Evolutionary conservation across 1,284 basidiomycete genomes (phyloP).

Genomic region (Entoloma clypeatum): DNA sequence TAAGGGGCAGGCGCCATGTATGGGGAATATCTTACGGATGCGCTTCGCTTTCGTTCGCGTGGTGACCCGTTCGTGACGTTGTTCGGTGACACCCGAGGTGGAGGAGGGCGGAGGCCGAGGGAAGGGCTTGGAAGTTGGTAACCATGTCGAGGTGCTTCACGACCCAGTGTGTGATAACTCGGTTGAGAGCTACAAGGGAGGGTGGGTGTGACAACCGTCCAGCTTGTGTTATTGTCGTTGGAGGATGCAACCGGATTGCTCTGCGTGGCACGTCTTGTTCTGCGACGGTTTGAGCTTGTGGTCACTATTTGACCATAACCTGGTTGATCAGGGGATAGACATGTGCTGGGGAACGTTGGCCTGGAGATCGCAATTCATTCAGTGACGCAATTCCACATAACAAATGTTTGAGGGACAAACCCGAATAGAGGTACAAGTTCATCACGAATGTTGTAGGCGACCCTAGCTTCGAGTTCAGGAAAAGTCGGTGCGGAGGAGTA

Average conservation of each 20-base stretch:
- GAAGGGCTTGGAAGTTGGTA: constrained; percentile 10
- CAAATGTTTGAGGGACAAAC: too few species aligned
- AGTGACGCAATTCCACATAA: too few species aligned
- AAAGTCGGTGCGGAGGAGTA: constrained; percentile 18
- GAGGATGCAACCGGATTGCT: constrained; percentile 18
- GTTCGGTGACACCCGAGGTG: constrained; percentile 10
- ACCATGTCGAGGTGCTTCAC: too few species aligned
- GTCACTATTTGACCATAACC: constrained; percentile 78
- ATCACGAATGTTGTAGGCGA: constrained; percentile 85
- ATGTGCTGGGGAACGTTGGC: constrained; percentile 72
- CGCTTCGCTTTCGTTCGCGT: too few species aligned
- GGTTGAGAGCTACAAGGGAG: constrained; percentile 16
- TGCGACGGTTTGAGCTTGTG: constrained; percentile 55
- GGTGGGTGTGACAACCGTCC: constrained; percentile 36
- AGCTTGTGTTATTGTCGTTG: constrained; percentile 28
- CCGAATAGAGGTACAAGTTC: constrained; percentile 81
- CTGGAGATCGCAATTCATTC: constrained; percentile 28
- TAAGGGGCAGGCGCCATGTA: constrained; percentile 23
- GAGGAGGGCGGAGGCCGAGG: constrained; percentile 6
- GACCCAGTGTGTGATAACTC: too few species aligned
- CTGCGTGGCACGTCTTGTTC: constrained; percentile 44
- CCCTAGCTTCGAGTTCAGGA: constrained; percentile 39
- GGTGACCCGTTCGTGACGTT: constrained; percentile 12
- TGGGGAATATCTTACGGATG: constrained; percentile 25
- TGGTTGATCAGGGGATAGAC: constrained; percentile 75